These are phyloP conservation scores for Botrytis sinoallii DNA, from an alignment of 2,329 filamentous ascomycete genomes.

Conservation along the genomic window DNA sequence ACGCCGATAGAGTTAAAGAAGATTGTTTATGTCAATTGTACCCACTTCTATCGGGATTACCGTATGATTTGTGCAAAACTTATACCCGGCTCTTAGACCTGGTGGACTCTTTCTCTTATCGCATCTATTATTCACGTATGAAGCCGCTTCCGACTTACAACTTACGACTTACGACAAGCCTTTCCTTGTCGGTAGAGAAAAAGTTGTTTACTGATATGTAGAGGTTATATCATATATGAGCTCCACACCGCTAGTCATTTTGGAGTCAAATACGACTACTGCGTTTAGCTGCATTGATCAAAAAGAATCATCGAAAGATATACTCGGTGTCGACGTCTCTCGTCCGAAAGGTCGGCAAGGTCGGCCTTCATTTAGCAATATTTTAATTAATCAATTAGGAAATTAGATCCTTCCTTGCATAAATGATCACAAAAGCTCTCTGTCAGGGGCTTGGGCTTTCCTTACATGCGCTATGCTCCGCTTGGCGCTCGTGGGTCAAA, in stretches of 20 bases:
- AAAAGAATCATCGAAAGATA: not conserved
- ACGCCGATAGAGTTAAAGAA: not conserved
- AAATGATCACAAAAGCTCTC: not conserved
- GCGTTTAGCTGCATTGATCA: not conserved
- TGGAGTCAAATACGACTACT: constrained; percentile 11
- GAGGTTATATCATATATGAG: not conserved
- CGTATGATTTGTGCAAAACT: not conserved
- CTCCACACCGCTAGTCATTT: constrained; percentile 13
- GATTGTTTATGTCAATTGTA: not conserved
- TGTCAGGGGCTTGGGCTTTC: not conserved
- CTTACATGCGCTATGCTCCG: constrained; percentile 3
- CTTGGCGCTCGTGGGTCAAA: not conserved
- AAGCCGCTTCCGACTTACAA: not conserved
- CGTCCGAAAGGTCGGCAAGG: not conserved
- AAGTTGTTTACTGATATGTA: not conserved
- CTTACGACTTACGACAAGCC: not conserved
- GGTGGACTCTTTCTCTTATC: not conserved
- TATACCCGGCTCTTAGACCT: not conserved
- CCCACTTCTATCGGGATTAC: not conserved
- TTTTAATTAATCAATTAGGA: not conserved
- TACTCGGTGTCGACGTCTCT: constrained; percentile 2
- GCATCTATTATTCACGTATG: too few species aligned
- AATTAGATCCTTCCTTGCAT: constrained; percentile 11
- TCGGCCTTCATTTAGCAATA: constrained; percentile 1
- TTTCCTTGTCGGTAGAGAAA: not conserved